Conservation (phyloP, 2,329 filamentous ascomycete genomes). For the Ophiocordyceps sinensis region DNA sequence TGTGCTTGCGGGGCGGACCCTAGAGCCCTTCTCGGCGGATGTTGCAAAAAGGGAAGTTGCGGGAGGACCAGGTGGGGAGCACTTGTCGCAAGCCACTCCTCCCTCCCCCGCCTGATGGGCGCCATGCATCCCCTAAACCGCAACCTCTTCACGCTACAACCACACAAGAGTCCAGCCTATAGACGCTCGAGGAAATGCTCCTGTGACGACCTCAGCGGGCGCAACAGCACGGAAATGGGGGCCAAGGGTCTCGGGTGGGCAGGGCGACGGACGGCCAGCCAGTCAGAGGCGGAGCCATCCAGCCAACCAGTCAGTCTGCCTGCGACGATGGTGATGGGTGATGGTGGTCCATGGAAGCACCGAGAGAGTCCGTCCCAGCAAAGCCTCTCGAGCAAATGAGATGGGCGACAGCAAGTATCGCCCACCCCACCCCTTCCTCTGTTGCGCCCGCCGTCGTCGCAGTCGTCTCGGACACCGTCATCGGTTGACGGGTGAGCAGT, state of each 20-base stretch:
- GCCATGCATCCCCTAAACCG: neutral
- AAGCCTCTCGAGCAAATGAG: too few relatives aligned
- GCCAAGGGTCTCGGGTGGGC: neutral
- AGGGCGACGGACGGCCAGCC: neutral
- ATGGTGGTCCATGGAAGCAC: too few relatives aligned
- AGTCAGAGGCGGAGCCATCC: neutral
- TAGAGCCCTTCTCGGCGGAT: neutral
- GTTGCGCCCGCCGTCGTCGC: too few relatives aligned
- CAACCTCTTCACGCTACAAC: neutral
- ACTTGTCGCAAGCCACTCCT: neutral
- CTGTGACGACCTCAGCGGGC: constrained; percentile 6
- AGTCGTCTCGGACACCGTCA: too few relatives aligned
- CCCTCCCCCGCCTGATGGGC: constrained; percentile 5
- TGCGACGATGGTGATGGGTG: too few relatives aligned
- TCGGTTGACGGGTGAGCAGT: neutral
- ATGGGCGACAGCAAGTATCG: too few relatives aligned
- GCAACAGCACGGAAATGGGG: neutral
- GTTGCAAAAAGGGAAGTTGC: constrained; percentile 1
- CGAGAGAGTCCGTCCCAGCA: too few relatives aligned
- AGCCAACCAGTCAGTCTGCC: neutral
- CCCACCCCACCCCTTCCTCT: too few relatives aligned
- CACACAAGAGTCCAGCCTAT: constrained; percentile 3
- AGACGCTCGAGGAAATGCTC: constrained; percentile 4
- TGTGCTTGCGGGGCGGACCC: too few relatives aligned
- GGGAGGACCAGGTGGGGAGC: constrained; percentile 3